These are phyloP conservation scores for Eleusine indica DNA, from an alignment of 176 grass and related monocot species.

Conservation along the genomic window DNA sequence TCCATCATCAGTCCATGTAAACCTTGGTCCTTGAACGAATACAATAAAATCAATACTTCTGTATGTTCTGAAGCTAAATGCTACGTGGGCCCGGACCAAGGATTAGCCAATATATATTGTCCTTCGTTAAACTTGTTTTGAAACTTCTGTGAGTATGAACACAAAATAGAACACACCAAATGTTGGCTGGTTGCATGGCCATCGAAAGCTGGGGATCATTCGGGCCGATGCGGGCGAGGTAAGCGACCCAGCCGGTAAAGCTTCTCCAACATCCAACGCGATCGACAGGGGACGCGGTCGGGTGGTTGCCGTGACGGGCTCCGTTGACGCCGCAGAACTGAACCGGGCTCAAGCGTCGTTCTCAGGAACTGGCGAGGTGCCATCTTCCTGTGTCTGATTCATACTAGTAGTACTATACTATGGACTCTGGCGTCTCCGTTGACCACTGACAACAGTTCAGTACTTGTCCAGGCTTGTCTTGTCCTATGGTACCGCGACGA, in stretches of 20 bases:
- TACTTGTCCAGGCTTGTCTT: background rate
- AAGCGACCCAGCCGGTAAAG: no score
- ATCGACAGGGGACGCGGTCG: background rate
- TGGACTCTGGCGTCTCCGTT: background rate
- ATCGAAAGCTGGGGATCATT: background rate
- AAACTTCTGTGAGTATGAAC: background rate
- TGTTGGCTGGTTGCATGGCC: background rate
- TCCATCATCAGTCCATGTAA: background rate
- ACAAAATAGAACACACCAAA: background rate
- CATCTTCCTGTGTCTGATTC: background rate
- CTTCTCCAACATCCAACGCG: background rate
- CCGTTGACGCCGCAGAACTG: background rate
- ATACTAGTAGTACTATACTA: background rate
- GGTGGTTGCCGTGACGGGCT: background rate
- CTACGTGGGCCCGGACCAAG: no score
- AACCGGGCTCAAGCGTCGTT: background rate
- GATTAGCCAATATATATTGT: no score
- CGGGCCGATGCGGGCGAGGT: background rate
- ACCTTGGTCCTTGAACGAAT: background rate
- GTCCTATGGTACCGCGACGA: background rate
- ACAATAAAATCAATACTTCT: background rate
- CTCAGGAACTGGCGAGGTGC: background rate
- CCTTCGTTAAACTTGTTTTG: no score
- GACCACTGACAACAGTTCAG: background rate
- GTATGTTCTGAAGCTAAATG: background rate